Percentiles rank a stretch among this genome's conserved stretches.
Conservation (phyloP, 257 asterid species). For the Nicotiana sylvestris region DNA sequence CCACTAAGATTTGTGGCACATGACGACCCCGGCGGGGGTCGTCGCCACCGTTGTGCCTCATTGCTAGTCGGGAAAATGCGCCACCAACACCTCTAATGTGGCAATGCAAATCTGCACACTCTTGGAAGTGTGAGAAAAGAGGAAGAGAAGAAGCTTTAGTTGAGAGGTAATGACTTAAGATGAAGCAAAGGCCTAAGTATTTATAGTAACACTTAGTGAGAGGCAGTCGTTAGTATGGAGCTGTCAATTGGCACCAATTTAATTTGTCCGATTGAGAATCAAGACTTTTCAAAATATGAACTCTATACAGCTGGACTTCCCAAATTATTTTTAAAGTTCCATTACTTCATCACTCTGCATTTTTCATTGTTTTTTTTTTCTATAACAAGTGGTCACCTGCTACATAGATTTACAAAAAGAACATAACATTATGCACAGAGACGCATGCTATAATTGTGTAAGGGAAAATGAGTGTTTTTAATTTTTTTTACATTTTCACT, state of each 20-base stretch:
- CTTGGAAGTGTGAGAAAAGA: not conserved
- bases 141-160: not conserved
- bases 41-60: constrained; percentile 40
- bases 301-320: constrained; percentile 36
- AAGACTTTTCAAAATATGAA: not conserved
- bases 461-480: not conserved
- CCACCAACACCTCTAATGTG: constrained; percentile 24
- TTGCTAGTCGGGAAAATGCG: constrained; percentile 20
- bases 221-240: constrained; percentile 29
- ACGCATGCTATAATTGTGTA: constrained; percentile 3
- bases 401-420: constrained; percentile 10
- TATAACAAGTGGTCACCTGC: constrained; percentile 29
- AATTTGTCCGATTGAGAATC: constrained; percentile 13
- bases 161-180: constrained; percentile 21
- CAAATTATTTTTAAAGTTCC: not conserved
- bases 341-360: constrained; percentile 16
- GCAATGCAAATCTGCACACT: not conserved
- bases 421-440: not conserved
- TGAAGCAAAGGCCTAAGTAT: constrained; percentile 17
- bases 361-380: not conserved
- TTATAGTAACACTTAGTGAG: constrained; percentile 22
- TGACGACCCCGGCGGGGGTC: constrained; percentile 33
- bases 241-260: constrained; percentile 37
- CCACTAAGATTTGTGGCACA: constrained; percentile 39
- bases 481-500: not conserved